These are phyloP conservation scores for Globisporangium splendens DNA, from an alignment of 352 stramenopile genomes.

Conservation along the genomic window DNA sequence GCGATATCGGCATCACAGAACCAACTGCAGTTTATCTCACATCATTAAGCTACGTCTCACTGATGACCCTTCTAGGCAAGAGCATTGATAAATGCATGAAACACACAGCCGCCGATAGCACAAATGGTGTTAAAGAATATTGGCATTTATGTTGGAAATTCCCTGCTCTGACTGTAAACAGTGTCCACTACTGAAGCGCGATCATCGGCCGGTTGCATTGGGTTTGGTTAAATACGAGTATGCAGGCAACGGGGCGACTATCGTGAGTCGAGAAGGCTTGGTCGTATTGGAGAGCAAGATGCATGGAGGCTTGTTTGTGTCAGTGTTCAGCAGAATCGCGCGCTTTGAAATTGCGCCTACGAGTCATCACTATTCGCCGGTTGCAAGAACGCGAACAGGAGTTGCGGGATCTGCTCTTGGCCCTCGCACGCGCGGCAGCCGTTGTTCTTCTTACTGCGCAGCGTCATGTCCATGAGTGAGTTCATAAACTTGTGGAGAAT, in stretches of 20 bases:
- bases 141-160: not conserved
- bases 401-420: conserved; percentile 8
- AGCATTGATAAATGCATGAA: too few species aligned
- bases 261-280: not conserved
- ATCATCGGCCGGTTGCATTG: not conserved
- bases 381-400: conserved; percentile 10
- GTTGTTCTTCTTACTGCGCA: conserved; percentile 9
- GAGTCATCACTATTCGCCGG: not conserved
- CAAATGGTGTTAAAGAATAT: not conserved
- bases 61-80: too few species aligned
- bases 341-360: not conserved
- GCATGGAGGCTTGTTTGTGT: not conserved
- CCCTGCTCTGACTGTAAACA: not conserved
- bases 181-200: not conserved
- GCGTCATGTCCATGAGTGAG: not conserved
- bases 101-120: too few species aligned
- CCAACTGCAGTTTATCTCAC: too few species aligned
- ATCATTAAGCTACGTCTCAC: too few species aligned
- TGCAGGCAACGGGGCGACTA: not conserved
- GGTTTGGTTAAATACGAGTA: not conserved
- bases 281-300: not conserved
- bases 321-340: too few species aligned
- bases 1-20: too few species aligned
- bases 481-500: conserved; percentile 2
- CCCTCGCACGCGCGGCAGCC: conserved; percentile 5